Conservation (phyloP, 225 moss, liverwort and hornwort species). For the Bryum argenteum region DNA sequence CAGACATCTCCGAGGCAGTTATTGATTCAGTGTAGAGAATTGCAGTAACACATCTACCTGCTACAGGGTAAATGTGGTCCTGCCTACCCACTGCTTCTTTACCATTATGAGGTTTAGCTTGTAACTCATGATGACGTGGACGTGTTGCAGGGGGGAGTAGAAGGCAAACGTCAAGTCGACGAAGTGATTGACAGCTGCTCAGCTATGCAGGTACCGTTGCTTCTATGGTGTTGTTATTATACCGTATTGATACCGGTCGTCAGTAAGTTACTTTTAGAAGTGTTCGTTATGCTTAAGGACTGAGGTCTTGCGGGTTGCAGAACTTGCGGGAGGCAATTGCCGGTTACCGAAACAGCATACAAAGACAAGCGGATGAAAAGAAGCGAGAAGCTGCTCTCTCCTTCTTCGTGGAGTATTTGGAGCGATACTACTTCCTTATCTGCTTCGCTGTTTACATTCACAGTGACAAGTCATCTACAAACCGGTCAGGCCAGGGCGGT, state of each 20-base stretch:
- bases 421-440: slow-evolving; percentile 99
- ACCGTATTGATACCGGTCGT: slow-evolving; percentile 12
- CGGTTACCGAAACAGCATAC: slow-evolving; percentile 92
- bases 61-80: neutral
- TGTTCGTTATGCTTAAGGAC: slow-evolving; percentile 18
- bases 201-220: slow-evolving; percentile 89
- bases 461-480: slow-evolving; percentile 79
- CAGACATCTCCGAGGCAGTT: neutral
- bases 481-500: slow-evolving; percentile 68
- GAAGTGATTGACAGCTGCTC: slow-evolving; percentile 98
- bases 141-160: slow-evolving; percentile 88
- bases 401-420: slow-evolving; percentile 99
- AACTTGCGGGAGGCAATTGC: slow-evolving; percentile 98
- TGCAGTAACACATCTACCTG: slow-evolving; percentile 12
- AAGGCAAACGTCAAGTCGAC: slow-evolving; percentile 97
- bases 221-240: slow-evolving; percentile 15
- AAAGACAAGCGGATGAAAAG: slow-evolving; percentile 99
- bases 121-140: slow-evolving; percentile 23
- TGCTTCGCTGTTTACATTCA: slow-evolving; percentile 99
- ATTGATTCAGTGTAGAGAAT: slow-evolving; percentile 10
- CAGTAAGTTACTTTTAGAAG: slow-evolving; percentile 11
- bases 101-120: slow-evolving; percentile 11
- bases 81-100: slow-evolving; percentile 4
- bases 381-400: slow-evolving; percentile 98
- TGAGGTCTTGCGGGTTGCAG: slow-evolving; percentile 50